These are phyloP conservation scores for Saururus chinensis DNA, from an alignment of 164 flowering plant genomes.

Conservation along the genomic window DNA sequence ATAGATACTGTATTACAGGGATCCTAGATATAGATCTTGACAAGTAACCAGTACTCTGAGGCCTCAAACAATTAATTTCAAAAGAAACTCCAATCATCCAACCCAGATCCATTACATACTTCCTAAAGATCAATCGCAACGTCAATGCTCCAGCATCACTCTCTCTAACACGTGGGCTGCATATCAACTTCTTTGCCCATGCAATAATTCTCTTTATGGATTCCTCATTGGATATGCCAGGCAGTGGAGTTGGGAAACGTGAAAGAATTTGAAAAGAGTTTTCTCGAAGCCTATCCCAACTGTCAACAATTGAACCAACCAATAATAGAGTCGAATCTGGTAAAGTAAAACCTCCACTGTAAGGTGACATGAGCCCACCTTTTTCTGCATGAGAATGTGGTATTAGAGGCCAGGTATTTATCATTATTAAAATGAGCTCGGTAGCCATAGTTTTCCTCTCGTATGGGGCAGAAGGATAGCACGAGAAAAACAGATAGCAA, in stretches of 20 bases:
- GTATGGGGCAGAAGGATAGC: conserved; percentile 99
- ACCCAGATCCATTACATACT: conserved; percentile 82
- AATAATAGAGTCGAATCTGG: conserved; percentile 69
- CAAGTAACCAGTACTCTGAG: conserved; percentile 17
- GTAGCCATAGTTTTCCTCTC: conserved; percentile 95
- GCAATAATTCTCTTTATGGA: conserved; percentile 42
- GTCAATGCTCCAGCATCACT: conserved; percentile 97
- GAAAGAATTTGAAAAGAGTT: conserved; percentile 73
- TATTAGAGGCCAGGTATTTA: conserved; percentile 64
- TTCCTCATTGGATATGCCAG: conserved; percentile 58
- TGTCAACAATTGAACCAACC: conserved; percentile 89
- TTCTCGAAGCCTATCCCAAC: conserved; percentile 96
- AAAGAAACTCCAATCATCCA: conserved; percentile 58
- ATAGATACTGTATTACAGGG: conserved; percentile 58
- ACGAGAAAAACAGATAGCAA: conserved; percentile 77
- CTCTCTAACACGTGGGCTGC: conserved; percentile 97
- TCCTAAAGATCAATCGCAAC: conserved; percentile 71
- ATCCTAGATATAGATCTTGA: conserved; percentile 15
- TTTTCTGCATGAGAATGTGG: conserved; percentile 21
- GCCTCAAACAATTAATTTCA: conserved; percentile 25
- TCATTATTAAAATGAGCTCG: conserved; percentile 81
- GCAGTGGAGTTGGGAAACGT: conserved; percentile 85
- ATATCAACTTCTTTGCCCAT: conserved; percentile 79
- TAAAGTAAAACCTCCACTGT: conserved; percentile 46
- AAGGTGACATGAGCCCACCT: conserved; percentile 36